Base-by-base conservation (phyloP, 208 protist genomes). In the Tritrichomonas foetus region DNA sequence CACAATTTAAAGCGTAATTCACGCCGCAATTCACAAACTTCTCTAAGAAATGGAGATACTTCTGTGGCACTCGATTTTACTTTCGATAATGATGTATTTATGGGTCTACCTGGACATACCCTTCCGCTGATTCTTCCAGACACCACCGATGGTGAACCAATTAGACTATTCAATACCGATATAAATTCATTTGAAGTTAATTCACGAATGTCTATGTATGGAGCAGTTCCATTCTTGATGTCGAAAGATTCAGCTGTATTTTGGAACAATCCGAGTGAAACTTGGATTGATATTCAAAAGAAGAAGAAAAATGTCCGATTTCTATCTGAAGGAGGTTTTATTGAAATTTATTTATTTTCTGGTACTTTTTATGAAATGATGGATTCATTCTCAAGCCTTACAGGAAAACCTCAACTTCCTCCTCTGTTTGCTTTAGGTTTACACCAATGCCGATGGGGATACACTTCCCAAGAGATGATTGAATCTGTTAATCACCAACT, bases 401-500 rank as follows among this genome's bases (percentile, higher is more conserved):
- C 98, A 1, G 98, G 98, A 41, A 93, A 94, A n/a, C 97, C 97
- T 0, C 92, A 97, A 30, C 93, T 99, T 78, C 98, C 98, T 33
- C 99, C 98, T 61, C 96, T 98, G 93, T 99, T 99, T 94, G 95
- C 97, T 25, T 95, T 99, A 0, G 98, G 97, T 14, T 99, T 99
- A 94, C 99, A 99, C 95, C 99, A 99, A 96, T 99, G 97, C 95
- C 97, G 98, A 44, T 99, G 98, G 98, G 97, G 96, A 92, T 99
- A 99, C 95, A 96, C 97, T 78, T 97, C 97, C 95, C 97, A 98
- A 80, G 96, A 96, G 25, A 98, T 99, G 94, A 96, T 97, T 39
- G 95, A n/a, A 41, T 49, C 36, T 33, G 74, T 95, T 33, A 78
- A 95, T 94, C 66, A 50, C 20, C 36, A 39, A 11, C 94, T 95